Percentiles rank a stretch among this genome's conserved stretches.
phyloP scores from a whole-genome alignment of 2,329 filamentous ascomycete species.

The Colletotrichum scovillei region DNA sequence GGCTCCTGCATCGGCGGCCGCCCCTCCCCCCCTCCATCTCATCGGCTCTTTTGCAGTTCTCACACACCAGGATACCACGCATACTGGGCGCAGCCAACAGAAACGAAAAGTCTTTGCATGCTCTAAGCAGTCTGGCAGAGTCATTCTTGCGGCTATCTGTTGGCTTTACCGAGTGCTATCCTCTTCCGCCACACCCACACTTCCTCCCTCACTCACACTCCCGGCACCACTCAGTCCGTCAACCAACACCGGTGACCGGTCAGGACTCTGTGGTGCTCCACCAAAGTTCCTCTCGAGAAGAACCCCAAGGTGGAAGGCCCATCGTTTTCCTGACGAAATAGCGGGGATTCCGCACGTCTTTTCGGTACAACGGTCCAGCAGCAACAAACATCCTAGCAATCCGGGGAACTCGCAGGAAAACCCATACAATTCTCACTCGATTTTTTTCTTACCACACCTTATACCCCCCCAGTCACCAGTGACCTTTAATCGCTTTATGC shows the following conservation, averaged over 20 bases:
- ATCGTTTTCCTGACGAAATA: conserved; percentile 26
- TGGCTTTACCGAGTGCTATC: background rate
- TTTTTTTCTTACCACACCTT: background rate
- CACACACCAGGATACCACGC: background rate
- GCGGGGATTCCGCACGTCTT: conserved; percentile 33
- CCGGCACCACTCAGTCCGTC: background rate
- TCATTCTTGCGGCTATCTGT: background rate
- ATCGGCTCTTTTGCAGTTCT: background rate
- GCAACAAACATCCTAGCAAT: background rate
- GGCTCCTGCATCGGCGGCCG: conserved; percentile 24
- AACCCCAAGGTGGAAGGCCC: conserved; percentile 18
- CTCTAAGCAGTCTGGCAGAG: background rate
- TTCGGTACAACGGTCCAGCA: background rate
- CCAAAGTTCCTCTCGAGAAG: background rate
- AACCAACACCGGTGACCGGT: conserved; percentile 7
- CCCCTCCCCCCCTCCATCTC: background rate
- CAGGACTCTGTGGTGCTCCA: conserved; percentile 22
- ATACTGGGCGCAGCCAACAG: background rate
- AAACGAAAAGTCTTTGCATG: background rate
- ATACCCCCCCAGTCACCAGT: background rate
- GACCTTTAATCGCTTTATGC: conserved; percentile 2
- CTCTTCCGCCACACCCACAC: background rate
- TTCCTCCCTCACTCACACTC: background rate
- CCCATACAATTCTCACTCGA: background rate
- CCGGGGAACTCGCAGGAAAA: conserved; percentile 1